Conservation (phyloP, 2,329 filamentous ascomycete species). For the Onygenales sp. region DNA sequence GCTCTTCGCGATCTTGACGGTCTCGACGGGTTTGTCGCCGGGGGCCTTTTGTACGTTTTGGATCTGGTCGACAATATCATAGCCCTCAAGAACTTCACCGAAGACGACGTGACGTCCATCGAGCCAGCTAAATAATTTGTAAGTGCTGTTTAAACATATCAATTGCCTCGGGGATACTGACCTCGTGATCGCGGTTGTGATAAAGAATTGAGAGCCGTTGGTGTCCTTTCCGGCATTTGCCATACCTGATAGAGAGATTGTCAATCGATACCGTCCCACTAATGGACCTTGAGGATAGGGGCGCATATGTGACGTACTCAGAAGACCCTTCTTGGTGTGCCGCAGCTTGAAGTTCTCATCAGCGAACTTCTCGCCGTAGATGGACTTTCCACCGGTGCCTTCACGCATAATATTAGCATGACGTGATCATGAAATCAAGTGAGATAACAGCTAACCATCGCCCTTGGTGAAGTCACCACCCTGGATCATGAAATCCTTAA, state of each 20-base stretch:
- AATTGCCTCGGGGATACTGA: conserved; percentile 14
- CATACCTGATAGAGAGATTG: conserved; percentile 41
- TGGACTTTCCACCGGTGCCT: conserved; percentile 58
- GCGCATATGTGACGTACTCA: conserved; percentile 38
- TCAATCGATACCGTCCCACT: not conserved
- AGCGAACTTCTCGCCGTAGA: conserved; percentile 57
- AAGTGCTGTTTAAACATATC: not conserved
- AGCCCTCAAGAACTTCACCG: conserved; percentile 59
- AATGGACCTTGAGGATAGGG: not conserved
- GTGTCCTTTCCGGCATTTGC: conserved; percentile 57
- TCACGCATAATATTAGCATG: not conserved
- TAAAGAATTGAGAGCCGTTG: conserved; percentile 60
- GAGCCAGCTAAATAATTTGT: conserved; percentile 40
- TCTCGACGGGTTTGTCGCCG: conserved; percentile 48
- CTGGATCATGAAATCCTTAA: conserved; percentile 63
- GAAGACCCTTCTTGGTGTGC: conserved; percentile 54
- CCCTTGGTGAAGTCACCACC: conserved; percentile 58
- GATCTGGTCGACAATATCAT: conserved; percentile 56
- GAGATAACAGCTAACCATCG: conserved; percentile 36
- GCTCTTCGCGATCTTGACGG: conserved; percentile 57
- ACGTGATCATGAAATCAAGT: not conserved
- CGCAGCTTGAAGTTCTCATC: conserved; percentile 66
- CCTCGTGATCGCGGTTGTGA: conserved; percentile 51
- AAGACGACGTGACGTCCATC: conserved; percentile 59
- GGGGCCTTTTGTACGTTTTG: conserved; percentile 50